Evolutionary conservation across 2,329 filamentous ascomycete species (phyloP).

Genomic region (Ascomycota sp.): DNA sequence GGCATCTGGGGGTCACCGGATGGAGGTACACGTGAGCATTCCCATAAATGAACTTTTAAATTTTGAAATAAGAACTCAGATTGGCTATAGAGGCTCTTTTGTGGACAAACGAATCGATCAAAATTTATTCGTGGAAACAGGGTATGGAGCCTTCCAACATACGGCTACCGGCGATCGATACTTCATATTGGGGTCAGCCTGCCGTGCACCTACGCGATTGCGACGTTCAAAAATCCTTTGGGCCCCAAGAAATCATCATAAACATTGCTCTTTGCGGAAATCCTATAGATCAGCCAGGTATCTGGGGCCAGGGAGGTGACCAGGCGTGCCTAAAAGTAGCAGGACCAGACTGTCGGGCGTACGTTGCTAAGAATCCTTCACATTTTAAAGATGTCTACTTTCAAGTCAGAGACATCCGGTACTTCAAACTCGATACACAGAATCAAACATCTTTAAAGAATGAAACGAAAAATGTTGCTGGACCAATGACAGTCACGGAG

Average conservation of each 20-base stretch:
- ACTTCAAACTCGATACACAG: no score
- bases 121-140: conserved; percentile 15
- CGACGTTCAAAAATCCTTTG: conserved; percentile 1
- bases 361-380: neutral
- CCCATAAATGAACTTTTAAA: no score
- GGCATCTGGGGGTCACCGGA: conserved; percentile 1
- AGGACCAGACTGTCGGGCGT: neutral
- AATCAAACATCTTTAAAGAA: no score
- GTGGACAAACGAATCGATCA: conserved; percentile 16
- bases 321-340: neutral
- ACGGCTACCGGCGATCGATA: neutral
- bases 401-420: conserved; percentile 1
- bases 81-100: conserved; percentile 15
- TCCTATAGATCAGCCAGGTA: no score
- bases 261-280: conserved; percentile 1
- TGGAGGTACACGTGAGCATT: conserved; percentile 1
- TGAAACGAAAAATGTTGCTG: no score
- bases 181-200: neutral
- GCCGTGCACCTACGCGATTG: conserved; percentile 1
- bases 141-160: conserved; percentile 10
- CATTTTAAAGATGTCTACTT: conserved; percentile 1
- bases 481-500: no score
- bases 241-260: neutral
- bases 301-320: neutral
- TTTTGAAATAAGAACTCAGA: no score